Conservation (phyloP, 129 eudicot genomes). For the Glebionis coronaria region DNA sequence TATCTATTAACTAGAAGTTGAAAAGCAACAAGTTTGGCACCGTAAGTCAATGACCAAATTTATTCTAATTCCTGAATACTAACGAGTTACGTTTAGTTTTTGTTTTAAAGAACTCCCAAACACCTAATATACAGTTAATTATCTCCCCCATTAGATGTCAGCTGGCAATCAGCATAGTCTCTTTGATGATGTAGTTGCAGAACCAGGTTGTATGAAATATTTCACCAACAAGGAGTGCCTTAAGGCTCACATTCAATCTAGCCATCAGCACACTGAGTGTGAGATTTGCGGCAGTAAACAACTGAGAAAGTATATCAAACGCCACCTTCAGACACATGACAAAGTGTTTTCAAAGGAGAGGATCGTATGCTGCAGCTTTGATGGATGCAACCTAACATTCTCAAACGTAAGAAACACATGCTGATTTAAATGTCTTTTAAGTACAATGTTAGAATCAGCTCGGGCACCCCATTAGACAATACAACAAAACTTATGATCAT, state of each 20-base stretch:
- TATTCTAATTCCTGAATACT: no score
- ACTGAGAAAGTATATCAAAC: conserved; percentile 69
- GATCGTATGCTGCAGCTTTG: conserved; percentile 58
- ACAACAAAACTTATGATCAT: not conserved
- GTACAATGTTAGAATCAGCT: no score
- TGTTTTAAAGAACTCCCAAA: no score
- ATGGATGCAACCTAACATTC: conserved; percentile 59
- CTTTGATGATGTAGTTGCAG: no score
- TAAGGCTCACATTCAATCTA: conserved; percentile 54
- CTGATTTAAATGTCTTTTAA: not conserved
- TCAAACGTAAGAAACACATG: conserved; percentile 51
- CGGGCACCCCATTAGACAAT: not conserved
- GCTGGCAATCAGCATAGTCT: no score
- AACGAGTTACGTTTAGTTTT: no score
- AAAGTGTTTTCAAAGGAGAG: conserved; percentile 27
- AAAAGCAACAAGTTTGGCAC: no score
- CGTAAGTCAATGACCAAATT: no score
- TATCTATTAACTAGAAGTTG: no score
- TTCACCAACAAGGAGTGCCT: conserved; percentile 55
- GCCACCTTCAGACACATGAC: conserved; percentile 73
- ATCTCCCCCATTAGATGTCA: no score
- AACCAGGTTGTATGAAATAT: conserved; percentile 58
- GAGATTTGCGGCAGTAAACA: conserved; percentile 84
- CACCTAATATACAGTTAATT: no score
- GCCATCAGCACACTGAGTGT: conserved; percentile 63